Base-by-base conservation (phyloP, 73 alveolate genomes). In the Urostyla sp. region DNA sequence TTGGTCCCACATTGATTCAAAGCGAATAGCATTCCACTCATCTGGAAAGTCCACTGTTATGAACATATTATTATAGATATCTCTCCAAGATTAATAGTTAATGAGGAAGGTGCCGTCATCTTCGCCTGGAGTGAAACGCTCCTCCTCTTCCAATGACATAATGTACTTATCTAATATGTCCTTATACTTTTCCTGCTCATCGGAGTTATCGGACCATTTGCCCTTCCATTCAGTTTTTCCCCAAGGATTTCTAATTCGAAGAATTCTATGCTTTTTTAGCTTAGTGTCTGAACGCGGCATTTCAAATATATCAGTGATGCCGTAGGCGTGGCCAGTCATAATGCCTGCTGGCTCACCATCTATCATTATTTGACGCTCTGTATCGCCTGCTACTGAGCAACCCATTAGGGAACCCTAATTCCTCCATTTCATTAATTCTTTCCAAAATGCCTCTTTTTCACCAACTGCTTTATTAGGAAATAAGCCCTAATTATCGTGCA, bases 71-170 rank as follows among this genome's bases (percentile, higher is more conserved):
- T 90, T 90, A 50, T 73, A 89, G 11, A 69, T 46, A 21, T 59
- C 74, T 0, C 61, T 31, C 60, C 48, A 51, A 60, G 32, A 26
- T 52, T 54, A 78, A 84, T 82, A 97, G 73, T 98, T 84, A 88
- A 97, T 97, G 56, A 95, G 84, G 90, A 97, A 97, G 48, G 99
- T 94, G 32, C 99, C 99, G 90, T 96, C 99, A 59, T 97, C 98
- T 57, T 95, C 98, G 6, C 91, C 89, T 28, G 85, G 67, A 40
- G 72, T 88, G 58, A 92, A 92, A 72, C 87, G 67, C 63, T 90
- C 98, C 54, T 84, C 93, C 53, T 61, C 92, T 76, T 60, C 76
- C 44, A 87, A 67, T 51, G 66, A 61, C 51, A 44, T 78, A 63
- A 75, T 67, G 60, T 85, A 88, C 61, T 83, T 63, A 18, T 51